A percentile compares a stretch with the other conserved stretches of the same genome.
Conservation (phyloP, 2,329 filamentous ascomycete species). For the Talaromyces sp. region DNA sequence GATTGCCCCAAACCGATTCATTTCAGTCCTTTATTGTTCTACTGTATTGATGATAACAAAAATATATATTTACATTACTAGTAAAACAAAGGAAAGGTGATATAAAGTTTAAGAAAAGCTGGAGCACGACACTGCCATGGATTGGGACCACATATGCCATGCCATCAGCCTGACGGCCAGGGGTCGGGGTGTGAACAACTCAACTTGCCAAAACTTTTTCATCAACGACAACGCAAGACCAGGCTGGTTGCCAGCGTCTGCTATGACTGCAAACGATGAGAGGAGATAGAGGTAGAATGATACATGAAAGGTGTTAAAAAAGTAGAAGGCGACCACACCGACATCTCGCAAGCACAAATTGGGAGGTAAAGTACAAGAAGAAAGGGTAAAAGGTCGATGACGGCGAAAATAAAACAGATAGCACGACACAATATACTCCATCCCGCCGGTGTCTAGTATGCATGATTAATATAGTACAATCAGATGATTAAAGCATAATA, state of each 20-base stretch:
- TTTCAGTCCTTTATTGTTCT: neutral
- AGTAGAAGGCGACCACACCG: constrained; percentile 2
- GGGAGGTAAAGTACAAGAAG: constrained; percentile 9
- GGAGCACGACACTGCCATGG: neutral
- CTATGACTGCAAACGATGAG: constrained; percentile 8
- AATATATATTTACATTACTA: neutral
- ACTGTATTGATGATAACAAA: neutral
- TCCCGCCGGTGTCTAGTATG: constrained; percentile 32
- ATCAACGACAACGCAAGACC: neutral
- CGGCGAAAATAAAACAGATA: neutral
- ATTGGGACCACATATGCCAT: neutral
- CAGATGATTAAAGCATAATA: constrained; percentile 10
- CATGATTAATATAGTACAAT: constrained; percentile 36
- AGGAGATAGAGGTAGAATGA: constrained; percentile 11
- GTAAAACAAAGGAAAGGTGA: neutral
- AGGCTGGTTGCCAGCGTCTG: constrained; percentile 4
- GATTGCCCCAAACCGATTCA: neutral
- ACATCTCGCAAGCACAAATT: constrained; percentile 7
- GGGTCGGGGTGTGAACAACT: constrained; percentile 11
- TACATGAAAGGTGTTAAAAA: neutral
- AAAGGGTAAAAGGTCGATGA: constrained; percentile 4
- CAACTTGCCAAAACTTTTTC: neutral
- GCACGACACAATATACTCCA: constrained; percentile 18
- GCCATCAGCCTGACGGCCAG: neutral
- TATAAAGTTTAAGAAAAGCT: neutral